phyloP scores from a whole-genome alignment of 768 basidiomycete species.

The Amyloporia xantha region DNA sequence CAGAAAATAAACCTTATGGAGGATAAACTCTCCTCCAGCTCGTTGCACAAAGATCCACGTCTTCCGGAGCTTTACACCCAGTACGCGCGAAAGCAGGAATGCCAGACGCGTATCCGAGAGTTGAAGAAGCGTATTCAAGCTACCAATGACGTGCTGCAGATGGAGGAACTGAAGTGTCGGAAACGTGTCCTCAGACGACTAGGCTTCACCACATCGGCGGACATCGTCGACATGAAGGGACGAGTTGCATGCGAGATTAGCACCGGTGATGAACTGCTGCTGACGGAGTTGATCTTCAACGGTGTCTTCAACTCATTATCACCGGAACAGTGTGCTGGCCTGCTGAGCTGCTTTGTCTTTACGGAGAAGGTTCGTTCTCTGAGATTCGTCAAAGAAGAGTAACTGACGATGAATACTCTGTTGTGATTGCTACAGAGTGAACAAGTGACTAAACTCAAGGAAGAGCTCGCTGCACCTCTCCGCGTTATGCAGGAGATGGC shows the following conservation, averaged over 20 bases:
- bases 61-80: constrained; percentile 77
- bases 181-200: constrained; percentile 91
- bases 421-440: constrained; percentile 77
- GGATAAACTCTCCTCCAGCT: constrained; percentile 71
- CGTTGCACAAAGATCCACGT: constrained; percentile 71
- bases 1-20: constrained; percentile 94
- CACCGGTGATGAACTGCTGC: constrained; percentile 89
- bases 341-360: constrained; percentile 98
- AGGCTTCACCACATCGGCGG: constrained; percentile 80
- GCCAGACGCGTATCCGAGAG: constrained; percentile 61
- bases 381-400: neutral
- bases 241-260: constrained; percentile 98
- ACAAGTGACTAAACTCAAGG: constrained; percentile 77
- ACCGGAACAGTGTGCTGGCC: constrained; percentile 88
- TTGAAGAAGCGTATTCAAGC: constrained; percentile 83
- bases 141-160: constrained; percentile 87
- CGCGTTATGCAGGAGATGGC: constrained; percentile 96
- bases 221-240: constrained; percentile 98
- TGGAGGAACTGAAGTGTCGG: constrained; percentile 93
- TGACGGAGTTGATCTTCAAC: constrained; percentile 97
- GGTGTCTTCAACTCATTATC: constrained; percentile 87
- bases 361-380: constrained; percentile 77
- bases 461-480: constrained; percentile 89
- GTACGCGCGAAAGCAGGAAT: constrained; percentile 70
- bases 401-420: neutral